Base-by-base conservation (phyloP, 1,139 yeast species). In the Geotrichum candidum region DNA sequence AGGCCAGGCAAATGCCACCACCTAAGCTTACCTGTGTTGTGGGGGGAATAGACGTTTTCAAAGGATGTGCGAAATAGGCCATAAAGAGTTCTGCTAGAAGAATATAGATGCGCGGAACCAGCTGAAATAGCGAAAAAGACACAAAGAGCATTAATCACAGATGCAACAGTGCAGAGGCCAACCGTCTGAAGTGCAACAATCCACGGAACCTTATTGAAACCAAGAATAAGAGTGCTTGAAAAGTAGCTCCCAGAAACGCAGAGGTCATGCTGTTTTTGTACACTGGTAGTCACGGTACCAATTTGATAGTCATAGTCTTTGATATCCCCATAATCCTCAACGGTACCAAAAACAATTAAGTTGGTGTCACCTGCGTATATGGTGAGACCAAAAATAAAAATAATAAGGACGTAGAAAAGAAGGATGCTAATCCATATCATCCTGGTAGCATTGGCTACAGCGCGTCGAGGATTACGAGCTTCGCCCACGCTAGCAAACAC, bases 401-500 rank as follows among this genome's bases (percentile, higher is more conserved):
- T 81, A 0, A 90, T 84, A 45, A 89, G 73, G 60, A 88, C 74
- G 72, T 90, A 89, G 65, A 90, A 84, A 1, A 88, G 71, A 15
- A 86, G 72, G 53, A 90, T 82, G 70, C 96, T 80, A 80, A 88
- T 85, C 68, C 87, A 88, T 1, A 89, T 90, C 67, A 87, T 79
- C 67, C 80, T 84, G 0, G 96, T 87, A 0, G 96, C 96, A 15
- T 86, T 82, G 1, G 96, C 96, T 31, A 90, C 77, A 0, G 95
- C 85, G 65, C 82, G 84, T 65, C 96, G 80, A 0, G 96, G 96
- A 68, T 88, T 87, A 65, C 87, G 80, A 11, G 94, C 89, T 72
- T 90, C 96, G 71, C 94, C 89, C 1, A 96, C 94, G 0, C 96
- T 92, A 63, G 90, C 84, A 67, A 88, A 86, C 31, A 90, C 95